Base-by-base conservation (phyloP, 2,329 filamentous ascomycete genomes). In the Colletotrichum chrysophilum region DNA sequence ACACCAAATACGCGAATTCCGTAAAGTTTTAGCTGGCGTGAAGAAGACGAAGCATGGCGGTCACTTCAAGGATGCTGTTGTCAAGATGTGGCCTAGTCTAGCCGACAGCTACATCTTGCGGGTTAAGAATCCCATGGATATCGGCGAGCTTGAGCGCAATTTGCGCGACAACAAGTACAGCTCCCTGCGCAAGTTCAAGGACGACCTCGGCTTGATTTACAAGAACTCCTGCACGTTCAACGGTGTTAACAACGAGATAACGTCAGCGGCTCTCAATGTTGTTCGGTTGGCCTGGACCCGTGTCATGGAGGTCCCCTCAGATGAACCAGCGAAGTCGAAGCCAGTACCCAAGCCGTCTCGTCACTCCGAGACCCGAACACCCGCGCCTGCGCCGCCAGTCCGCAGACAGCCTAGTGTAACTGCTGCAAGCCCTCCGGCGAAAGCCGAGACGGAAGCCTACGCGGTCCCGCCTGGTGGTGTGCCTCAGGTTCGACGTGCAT, bases 11-110 rank as follows among this genome's bases (percentile, higher is more conserved):
- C 91, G 90, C 68, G 93, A 92, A 78, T 88, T 94, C 58, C 85
- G 93, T 38, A 91, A 92, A 76, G 89, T 93, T 36, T 86, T 96
- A 67, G 93, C 92, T 36, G 93, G 93, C 68, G 89, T 96, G 72
- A 98, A 97, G 87, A 97, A 98, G 85, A 96, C 95, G 62, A 95
- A 96, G 82, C 92, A 93, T 75, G 95, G 96, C 3, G 86, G 86
- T 8, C 91, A 93, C 70, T 98, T 98, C 86, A 90, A 92, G 77
- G 90, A 93, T 56, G 93, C 97, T 0, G 97, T 98, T 9, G 90
- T 95, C 82, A 91, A 90, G 52, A 87, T 96, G 28, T 95, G 94
- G 84, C 90, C 98, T 55, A 88, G 87, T 32, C 92, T 98, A 55
- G 95, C 95, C 70, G 92, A 92, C 3, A 94, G 95, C 77, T 94